Percentiles rank a stretch among this genome's conserved stretches.
Conservation (phyloP, 306 rosid genomes). For the Casuarina equisetifolia region DNA sequence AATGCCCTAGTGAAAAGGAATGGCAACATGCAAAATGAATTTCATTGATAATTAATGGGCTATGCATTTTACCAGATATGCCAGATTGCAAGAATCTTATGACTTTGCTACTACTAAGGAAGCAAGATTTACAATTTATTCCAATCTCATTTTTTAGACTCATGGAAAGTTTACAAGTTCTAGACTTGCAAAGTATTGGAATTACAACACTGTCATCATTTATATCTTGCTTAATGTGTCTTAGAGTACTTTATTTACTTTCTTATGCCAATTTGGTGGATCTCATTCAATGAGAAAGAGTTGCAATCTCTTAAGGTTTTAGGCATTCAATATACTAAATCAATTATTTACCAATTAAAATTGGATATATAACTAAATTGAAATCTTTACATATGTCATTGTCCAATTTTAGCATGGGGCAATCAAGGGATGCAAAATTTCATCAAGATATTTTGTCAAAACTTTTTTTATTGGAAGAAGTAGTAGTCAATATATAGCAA, state of each 20-base stretch:
- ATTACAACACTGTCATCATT: constrained; percentile 17
- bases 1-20: too few relatives aligned
- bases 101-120: constrained; percentile 13
- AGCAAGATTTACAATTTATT: neutral
- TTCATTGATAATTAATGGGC: constrained; percentile 11
- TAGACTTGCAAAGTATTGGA: constrained; percentile 19
- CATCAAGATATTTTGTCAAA: constrained; percentile 10
- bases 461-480: constrained; percentile 33
- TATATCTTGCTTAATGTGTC: constrained; percentile 20
- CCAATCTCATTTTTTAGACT: neutral
- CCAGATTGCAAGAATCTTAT: constrained; percentile 1
- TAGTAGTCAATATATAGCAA: constrained; percentile 26
- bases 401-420: neutral
- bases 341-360: constrained; percentile 8
- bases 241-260: constrained; percentile 19
- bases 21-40: constrained; percentile 13
- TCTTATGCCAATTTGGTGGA: neutral
- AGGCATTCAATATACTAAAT: constrained; percentile 24
- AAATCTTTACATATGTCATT: constrained; percentile 26
- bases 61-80: neutral
- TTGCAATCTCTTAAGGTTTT: constrained; percentile 32
- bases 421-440: neutral
- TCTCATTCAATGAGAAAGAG: too few relatives aligned
- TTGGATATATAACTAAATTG: constrained; percentile 11
- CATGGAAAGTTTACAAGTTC: constrained; percentile 8